These are phyloP conservation scores for Tulasnella sp. DNA, from an alignment of 768 basidiomycete genomes.

Conservation along the genomic window DNA sequence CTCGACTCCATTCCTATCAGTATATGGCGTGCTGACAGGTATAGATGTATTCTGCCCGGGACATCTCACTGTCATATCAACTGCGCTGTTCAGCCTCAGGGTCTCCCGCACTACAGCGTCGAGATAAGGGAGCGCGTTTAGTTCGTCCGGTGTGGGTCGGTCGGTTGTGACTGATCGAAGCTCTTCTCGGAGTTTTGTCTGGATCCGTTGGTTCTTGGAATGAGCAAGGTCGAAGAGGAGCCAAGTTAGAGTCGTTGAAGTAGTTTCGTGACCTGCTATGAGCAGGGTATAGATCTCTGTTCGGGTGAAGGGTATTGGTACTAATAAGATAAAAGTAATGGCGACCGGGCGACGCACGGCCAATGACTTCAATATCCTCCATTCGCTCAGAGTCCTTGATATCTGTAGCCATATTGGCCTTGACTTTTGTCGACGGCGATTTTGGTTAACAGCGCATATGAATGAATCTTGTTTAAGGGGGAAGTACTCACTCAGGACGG, in stretches of 20 bases:
- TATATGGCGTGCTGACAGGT: constrained; percentile 18
- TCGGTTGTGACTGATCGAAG: constrained; percentile 27
- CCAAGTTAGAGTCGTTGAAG: constrained; percentile 29
- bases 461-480: neutral
- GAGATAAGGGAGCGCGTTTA: constrained; percentile 34
- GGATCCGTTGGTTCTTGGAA: constrained; percentile 34
- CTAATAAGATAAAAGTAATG: neutral
- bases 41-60: constrained; percentile 16
- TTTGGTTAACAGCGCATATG: neutral
- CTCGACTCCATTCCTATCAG: constrained; percentile 18
- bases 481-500: neutral
- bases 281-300: neutral
- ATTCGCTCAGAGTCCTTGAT: constrained; percentile 51
- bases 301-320: neutral
- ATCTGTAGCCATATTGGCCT: constrained; percentile 62
- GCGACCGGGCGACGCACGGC: constrained; percentile 40
- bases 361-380: constrained; percentile 59
- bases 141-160: constrained; percentile 30
- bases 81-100: constrained; percentile 6
- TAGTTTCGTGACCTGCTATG: constrained; percentile 55
- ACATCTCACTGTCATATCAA: neutral
- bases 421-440: constrained; percentile 33
- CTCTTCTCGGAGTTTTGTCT: constrained; percentile 37
- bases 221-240: constrained; percentile 5
- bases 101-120: constrained; percentile 29